Evolutionary conservation across 805 yeast genomes (phyloP).

Genomic region (Hanseniaspora thailandica): DNA sequence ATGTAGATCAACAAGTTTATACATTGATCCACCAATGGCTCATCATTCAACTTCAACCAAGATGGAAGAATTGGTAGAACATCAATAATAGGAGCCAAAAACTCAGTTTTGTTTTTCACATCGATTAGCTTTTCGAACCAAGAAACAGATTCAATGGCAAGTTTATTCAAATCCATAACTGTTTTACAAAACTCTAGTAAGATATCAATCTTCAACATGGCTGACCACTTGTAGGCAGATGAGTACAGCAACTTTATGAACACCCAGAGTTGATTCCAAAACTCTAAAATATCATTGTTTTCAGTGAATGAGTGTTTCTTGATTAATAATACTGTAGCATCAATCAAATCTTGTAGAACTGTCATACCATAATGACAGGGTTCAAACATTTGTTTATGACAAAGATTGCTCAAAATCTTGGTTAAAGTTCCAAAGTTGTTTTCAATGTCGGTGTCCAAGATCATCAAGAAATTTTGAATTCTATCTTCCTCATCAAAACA

Average conservation of each 20-base stretch:
- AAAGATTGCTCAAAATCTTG: slow-evolving; percentile 35
- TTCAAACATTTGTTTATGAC: slow-evolving; percentile 42
- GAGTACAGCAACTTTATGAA: slow-evolving; percentile 58
- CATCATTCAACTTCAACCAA: slow-evolving; percentile 76
- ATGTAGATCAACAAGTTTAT: slow-evolving; percentile 57
- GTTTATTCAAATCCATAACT: slow-evolving; percentile 64
- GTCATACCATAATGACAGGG: slow-evolving; percentile 67
- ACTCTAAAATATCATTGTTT: slow-evolving; percentile 24
- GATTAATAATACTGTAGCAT: slow-evolving; percentile 34
- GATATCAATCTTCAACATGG: slow-evolving; percentile 40
- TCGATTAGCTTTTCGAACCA: slow-evolving; percentile 8
- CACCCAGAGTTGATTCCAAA: slow-evolving; percentile 70
- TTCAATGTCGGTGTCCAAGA: slow-evolving; percentile 35
- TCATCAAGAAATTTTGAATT: slow-evolving; percentile 53
- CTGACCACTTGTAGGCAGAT: slow-evolving; percentile 68
- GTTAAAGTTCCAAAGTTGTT: slow-evolving; percentile 41
- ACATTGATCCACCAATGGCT: slow-evolving; percentile 53
- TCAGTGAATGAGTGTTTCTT: slow-evolving; percentile 19
- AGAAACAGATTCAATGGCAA: slow-evolving; percentile 49
- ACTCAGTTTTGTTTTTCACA: background rate
- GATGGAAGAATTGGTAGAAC: slow-evolving; percentile 58
- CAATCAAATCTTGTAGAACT: slow-evolving; percentile 60
- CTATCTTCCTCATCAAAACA: slow-evolving; percentile 72
- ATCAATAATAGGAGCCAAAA: slow-evolving; percentile 46
- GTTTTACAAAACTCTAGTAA: slow-evolving; percentile 78